These are phyloP conservation scores for Conticribra guillardii DNA, from an alignment of 108 stramenopile genomes.

Conservation along the genomic window DNA sequence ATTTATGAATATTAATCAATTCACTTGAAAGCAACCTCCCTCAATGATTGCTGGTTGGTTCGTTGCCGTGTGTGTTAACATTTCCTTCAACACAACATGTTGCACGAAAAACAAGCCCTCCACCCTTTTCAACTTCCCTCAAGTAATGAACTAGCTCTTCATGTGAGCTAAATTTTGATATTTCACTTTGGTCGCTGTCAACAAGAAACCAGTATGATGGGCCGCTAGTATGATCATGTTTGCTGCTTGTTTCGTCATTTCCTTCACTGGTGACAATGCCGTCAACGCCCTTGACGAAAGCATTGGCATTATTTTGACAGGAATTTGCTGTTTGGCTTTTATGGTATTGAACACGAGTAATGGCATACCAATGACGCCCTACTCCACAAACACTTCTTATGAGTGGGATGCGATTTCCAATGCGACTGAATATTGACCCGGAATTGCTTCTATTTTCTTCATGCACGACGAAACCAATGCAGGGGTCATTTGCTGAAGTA, in stretches of 20 bases:
- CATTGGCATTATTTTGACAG: neutral
- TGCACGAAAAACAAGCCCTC: slow-evolving; percentile 38
- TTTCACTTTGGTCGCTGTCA: slow-evolving; percentile 27
- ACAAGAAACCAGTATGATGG: slow-evolving; percentile 27
- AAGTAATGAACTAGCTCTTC: slow-evolving; percentile 18
- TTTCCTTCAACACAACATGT: no score
- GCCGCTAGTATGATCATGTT: neutral
- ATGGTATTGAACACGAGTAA: slow-evolving; percentile 38
- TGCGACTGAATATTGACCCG: slow-evolving; percentile 11
- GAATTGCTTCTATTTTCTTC: slow-evolving; percentile 9
- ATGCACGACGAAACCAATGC: slow-evolving; percentile 47
- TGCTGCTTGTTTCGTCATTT: no score
- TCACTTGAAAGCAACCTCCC: no score
- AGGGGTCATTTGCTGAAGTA: neutral
- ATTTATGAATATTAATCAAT: no score
- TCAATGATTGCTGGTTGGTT: no score
- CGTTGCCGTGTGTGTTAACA: no score
- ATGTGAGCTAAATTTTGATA: slow-evolving; percentile 9
- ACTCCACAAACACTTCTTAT: slow-evolving; percentile 20
- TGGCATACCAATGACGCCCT: slow-evolving; percentile 53
- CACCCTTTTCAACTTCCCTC: slow-evolving; percentile 21
- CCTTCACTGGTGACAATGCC: no score
- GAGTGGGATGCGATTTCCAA: slow-evolving; percentile 26
- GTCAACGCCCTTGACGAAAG: no score
- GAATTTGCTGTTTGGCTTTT: neutral